Evolutionary conservation across 805 yeast genomes (phyloP).

Genomic region (Torulaspora microellipsoides): DNA sequence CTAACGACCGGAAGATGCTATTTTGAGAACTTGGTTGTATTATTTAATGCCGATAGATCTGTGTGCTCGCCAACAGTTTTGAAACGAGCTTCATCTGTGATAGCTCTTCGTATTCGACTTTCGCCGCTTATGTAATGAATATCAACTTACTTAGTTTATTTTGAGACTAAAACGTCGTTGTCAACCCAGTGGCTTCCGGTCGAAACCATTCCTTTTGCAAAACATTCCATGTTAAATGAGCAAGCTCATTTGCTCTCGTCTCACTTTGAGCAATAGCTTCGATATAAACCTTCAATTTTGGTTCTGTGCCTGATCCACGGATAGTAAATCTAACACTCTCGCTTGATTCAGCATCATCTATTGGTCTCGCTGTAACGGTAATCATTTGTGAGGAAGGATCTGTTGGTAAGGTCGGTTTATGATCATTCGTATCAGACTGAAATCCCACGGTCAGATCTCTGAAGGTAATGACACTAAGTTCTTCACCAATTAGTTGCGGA

Average conservation of each 20-base stretch:
- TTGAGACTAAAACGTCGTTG: conserved; percentile 4
- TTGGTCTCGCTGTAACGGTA: conserved; percentile 48
- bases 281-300: conserved; percentile 85
- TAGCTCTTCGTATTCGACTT: conserved; percentile 50
- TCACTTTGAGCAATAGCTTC: conserved; percentile 61
- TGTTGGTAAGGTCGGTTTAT: conserved; percentile 61
- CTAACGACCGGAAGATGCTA: conserved; percentile 21
- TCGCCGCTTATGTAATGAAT: conserved; percentile 45
- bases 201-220: conserved; percentile 62
- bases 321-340: conserved; percentile 68
- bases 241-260: conserved; percentile 45
- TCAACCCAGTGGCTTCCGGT: conserved; percentile 48
- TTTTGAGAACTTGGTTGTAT: conserved; percentile 22
- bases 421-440: conserved; percentile 60
- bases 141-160: too few species aligned
- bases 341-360: conserved; percentile 14
- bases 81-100: conserved; percentile 58
- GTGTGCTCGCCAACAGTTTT: conserved; percentile 36
- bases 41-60: conserved; percentile 17
- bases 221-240: conserved; percentile 62
- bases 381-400: conserved; percentile 83
- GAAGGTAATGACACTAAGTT: conserved; percentile 57
- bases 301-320: conserved; percentile 96
- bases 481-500: conserved; percentile 51
- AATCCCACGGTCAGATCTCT: conserved; percentile 81